These are phyloP conservation scores for Schizonepeta tenuifolia DNA, from an alignment of 257 asterid genomes.

Conservation along the genomic window DNA sequence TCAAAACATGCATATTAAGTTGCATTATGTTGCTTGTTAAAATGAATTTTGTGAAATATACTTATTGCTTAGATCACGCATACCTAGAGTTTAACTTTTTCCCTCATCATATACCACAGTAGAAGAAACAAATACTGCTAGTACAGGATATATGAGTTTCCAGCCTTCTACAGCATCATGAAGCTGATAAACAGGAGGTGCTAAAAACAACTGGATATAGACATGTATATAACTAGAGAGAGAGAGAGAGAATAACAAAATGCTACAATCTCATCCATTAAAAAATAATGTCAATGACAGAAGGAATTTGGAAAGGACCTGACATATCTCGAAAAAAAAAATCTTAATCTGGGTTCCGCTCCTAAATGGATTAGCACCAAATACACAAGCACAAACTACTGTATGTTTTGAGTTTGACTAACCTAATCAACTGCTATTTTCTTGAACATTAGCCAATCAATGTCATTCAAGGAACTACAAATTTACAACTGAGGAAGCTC, in stretches of 20 bases:
- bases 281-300: conserved; percentile 40
- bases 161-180: neutral
- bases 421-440: conserved; percentile 61
- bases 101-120: neutral
- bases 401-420: conserved; percentile 59
- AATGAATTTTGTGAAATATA: conserved; percentile 3
- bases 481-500: conserved; percentile 90
- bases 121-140: conserved; percentile 20
- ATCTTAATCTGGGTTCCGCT: conserved; percentile 48
- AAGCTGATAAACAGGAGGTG: conserved; percentile 9
- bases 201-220: conserved; percentile 7
- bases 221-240: neutral
- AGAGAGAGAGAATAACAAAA: conserved; percentile 8
- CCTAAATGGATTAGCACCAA: conserved; percentile 58
- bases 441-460: conserved; percentile 44
- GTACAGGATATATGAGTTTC: neutral
- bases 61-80: conserved; percentile 2
- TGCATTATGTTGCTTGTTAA: conserved; percentile 13
- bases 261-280: conserved; percentile 41
- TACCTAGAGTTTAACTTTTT: neutral
- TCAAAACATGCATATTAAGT: neutral
- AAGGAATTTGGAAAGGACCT: conserved; percentile 41
- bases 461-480: conserved; percentile 55
- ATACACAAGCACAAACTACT: conserved; percentile 59
- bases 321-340: conserved; percentile 57